Percentiles rank a stretch among this genome's conserved stretches.
Evolutionary conservation across 352 stramenopile species (phyloP).

Genomic region (Pythium rhizo-oryzae): DNA sequence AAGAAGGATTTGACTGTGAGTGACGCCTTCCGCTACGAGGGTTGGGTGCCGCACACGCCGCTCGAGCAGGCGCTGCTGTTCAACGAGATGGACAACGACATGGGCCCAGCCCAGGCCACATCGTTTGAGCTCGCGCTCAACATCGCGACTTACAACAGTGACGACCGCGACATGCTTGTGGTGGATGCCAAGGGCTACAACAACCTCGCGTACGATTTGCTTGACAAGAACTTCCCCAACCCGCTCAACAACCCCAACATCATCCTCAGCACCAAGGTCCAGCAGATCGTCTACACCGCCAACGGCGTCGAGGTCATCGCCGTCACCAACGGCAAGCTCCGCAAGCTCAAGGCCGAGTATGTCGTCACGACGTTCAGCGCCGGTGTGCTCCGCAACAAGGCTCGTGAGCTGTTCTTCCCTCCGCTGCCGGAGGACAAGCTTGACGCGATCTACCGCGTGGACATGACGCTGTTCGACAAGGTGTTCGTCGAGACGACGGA

Average conservation of each 20-base stretch:
- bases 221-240: conserved; percentile 14
- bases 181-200: conserved; percentile 3
- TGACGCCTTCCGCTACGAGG: conserved; percentile 7
- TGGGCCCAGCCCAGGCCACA: not conserved
- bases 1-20: conserved; percentile 13
- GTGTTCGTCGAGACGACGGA: conserved; percentile 13
- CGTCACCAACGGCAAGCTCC: not conserved
- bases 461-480: conserved; percentile 16
- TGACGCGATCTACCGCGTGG: conserved; percentile 13
- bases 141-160: conserved; percentile 3
- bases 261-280: conserved; percentile 9
- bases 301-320: not conserved
- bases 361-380: conserved; percentile 14
- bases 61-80: conserved; percentile 12
- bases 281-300: conserved; percentile 3
- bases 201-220: conserved; percentile 9
- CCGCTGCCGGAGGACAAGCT: conserved; percentile 3
- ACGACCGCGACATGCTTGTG: conserved; percentile 12
- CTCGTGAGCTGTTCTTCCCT: not conserved
- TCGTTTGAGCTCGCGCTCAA: conserved; percentile 16
- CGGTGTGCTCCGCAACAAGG: conserved; percentile 7
- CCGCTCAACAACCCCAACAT: conserved; percentile 10
- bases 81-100: conserved; percentile 8
- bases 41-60: conserved; percentile 8
- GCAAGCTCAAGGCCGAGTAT: not conserved